A percentile compares a stretch with the other conserved stretches of the same genome.
Evolutionary conservation across 2,329 filamentous ascomycete genomes (phyloP).

Genomic region (Daldinia eschscholtzii): DNA sequence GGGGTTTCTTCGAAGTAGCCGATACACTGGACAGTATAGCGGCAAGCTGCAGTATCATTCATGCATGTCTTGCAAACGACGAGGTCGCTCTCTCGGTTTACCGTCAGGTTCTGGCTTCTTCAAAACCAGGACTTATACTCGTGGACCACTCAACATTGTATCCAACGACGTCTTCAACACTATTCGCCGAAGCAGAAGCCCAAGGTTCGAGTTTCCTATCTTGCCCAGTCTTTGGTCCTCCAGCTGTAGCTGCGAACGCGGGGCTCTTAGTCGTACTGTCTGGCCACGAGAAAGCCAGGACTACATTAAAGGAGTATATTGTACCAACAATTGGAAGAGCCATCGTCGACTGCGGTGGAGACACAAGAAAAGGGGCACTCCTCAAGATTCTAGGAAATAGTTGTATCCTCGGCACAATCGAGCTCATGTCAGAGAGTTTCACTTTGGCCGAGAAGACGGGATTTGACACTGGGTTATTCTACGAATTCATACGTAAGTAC

Average conservation of each 20-base stretch:
- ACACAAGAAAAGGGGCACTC: slow-evolving; percentile 24
- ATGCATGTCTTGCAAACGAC: slow-evolving; percentile 33
- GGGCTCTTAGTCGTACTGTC: slow-evolving; percentile 1
- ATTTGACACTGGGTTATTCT: slow-evolving; percentile 24
- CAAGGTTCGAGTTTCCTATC: not conserved
- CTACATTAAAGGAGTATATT: slow-evolving; percentile 3
- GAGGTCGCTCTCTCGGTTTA: slow-evolving; percentile 32
- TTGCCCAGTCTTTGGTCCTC: slow-evolving; percentile 1
- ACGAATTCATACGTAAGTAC: slow-evolving; percentile 34
- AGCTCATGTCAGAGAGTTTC: slow-evolving; percentile 33
- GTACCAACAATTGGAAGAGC: not conserved
- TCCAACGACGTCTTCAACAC: not conserved
- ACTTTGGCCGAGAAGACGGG: slow-evolving; percentile 32
- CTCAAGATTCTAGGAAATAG: slow-evolving; percentile 32
- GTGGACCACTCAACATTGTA: slow-evolving; percentile 5
- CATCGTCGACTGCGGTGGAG: slow-evolving; percentile 1
- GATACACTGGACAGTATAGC: slow-evolving; percentile 26
- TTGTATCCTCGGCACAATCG: slow-evolving; percentile 32
- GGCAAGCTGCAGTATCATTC: slow-evolving; percentile 25
- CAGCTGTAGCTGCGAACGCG: slow-evolving; percentile 1
- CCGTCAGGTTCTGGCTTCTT: slow-evolving; percentile 20
- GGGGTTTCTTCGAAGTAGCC: slow-evolving; percentile 6
- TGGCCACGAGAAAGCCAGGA: not conserved
- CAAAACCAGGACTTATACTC: slow-evolving; percentile 15
- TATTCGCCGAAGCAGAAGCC: not conserved